A percentile compares a stretch with the other conserved stretches of the same genome.
phyloP scores from a whole-genome alignment of 371 early-diverging fungal species.

The Mortierella sp. region DNA sequence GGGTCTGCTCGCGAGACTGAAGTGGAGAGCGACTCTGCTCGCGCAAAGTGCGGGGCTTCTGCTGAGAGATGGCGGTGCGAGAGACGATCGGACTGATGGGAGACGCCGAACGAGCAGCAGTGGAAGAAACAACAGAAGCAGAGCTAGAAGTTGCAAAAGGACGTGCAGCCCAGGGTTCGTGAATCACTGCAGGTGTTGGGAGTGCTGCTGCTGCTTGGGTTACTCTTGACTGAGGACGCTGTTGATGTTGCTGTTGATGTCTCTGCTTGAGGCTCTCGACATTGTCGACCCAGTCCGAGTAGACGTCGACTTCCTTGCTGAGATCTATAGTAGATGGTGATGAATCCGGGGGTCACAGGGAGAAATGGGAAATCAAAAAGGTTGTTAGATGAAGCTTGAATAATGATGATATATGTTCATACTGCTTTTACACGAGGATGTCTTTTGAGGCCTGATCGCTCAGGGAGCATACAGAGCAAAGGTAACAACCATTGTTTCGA shows the following conservation, averaged over 20 bases:
- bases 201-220: not conserved
- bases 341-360: not conserved
- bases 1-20: not conserved
- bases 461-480: not conserved
- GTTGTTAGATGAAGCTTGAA: not conserved
- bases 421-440: not conserved
- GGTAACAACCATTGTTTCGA: not conserved
- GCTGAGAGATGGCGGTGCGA: too few relatives aligned
- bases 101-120: too few relatives aligned
- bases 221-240: not conserved
- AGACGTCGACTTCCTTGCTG: conserved; percentile 85
- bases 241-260: not conserved
- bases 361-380: conserved; percentile 11
- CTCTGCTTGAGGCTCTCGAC: not conserved
- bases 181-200: too few relatives aligned
- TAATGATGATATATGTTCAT: not conserved
- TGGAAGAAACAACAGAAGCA: too few relatives aligned
- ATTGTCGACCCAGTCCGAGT: conserved; percentile 85
- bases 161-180: too few relatives aligned
- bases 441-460: not conserved
- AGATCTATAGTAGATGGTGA: conserved; percentile 61
- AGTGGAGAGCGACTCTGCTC: not conserved
- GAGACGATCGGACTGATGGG: too few relatives aligned
- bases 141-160: too few relatives aligned
- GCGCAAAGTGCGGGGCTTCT: not conserved